Evolutionary conservation across 108 stramenopile genomes (phyloP), one percentile per base, ranked within the genome.

Genomic region (Skeletonema grethae): DNA sequence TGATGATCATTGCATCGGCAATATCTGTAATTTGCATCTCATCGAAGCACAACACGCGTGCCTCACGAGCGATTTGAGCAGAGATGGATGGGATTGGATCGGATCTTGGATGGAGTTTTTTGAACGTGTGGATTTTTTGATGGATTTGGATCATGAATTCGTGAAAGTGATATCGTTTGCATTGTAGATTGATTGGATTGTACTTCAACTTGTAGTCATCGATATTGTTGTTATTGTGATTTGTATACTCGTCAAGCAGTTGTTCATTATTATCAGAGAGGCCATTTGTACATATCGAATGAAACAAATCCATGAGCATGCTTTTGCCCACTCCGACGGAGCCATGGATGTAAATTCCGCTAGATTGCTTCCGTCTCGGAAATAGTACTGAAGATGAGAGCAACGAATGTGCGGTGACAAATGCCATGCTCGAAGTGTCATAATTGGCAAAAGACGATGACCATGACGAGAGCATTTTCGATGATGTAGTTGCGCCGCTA

Each of bases 1-100:
- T 60, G 4, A 84, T 7, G 15, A 87, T 83, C 77, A 87, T 80
- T 0, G 86, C 86, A 70, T 87, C 86, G 0, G 84, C 86, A 67
- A 87, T 79, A 59, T 86, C 83, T 5, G 85, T 84, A 28, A 86
- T 65, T 70, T 82, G 81, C 58, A 85, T 74, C 68, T 85, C 84
- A 64, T 85, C 84, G 34, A 85, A 82, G 48, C 70, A 72, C 11
- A 85, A 31, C 0, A 85, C 5, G 13, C 39, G 56, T 43, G 72
- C 36, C 18, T 80, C 75, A 2, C 76, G 55, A 3, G 79, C 69
- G 0, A 85, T 10, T 20, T 50, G 24, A 7, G 25, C 18, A 10
- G 76, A 70, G 7, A 79, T 43, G 13, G 9, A 5, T n/a, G 72
- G 77, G 3, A 79, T 56, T 8, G 72, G 57, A 50, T 73, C 78